These are phyloP conservation scores for Colletotrichum zoysiae DNA, from an alignment of 2,329 filamentous ascomycete genomes.

Conservation along the genomic window DNA sequence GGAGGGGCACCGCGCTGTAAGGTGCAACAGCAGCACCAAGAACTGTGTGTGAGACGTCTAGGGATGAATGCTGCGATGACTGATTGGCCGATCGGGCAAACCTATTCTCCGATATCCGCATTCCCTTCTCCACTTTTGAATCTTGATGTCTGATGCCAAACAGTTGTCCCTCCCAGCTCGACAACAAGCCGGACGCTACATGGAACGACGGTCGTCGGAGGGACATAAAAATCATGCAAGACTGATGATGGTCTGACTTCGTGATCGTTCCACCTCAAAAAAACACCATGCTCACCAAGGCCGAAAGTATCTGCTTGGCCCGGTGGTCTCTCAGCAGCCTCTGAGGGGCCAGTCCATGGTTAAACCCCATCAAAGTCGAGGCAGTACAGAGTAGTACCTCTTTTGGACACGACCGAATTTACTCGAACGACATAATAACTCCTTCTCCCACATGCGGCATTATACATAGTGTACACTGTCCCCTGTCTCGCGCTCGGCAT, in stretches of 20 bases:
- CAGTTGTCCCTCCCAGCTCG: too few species aligned
- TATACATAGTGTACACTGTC: conserved; percentile 33
- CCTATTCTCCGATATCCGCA: conserved; percentile 2
- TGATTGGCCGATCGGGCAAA: conserved; percentile 33
- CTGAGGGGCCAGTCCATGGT: not conserved
- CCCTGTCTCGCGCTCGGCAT: not conserved
- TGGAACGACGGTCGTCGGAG: too few species aligned
- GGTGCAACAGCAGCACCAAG: conserved; percentile 25
- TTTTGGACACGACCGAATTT: not conserved
- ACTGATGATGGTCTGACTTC: fast-evolving
- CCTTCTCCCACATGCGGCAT: conserved; percentile 19
- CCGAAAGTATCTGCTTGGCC: not conserved
- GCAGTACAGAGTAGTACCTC: not conserved
- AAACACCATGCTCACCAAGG: not conserved
- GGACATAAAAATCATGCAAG: too few species aligned
- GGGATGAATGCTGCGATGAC: not conserved
- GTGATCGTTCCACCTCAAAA: not conserved
- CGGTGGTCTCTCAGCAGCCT: not conserved
- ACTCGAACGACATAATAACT: conserved; percentile 25
- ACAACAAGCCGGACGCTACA: not conserved
- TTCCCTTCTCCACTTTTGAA: not conserved
- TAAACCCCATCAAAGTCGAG: not conserved
- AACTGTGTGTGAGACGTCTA: conserved; percentile 23
- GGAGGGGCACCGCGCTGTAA: conserved; percentile 41
- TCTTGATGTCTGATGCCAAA: not conserved